Evolutionary conservation across 768 basidiomycete genomes (phyloP), one percentile per base, ranked within the genome.

Genomic region (Kwoniella pini): DNA sequence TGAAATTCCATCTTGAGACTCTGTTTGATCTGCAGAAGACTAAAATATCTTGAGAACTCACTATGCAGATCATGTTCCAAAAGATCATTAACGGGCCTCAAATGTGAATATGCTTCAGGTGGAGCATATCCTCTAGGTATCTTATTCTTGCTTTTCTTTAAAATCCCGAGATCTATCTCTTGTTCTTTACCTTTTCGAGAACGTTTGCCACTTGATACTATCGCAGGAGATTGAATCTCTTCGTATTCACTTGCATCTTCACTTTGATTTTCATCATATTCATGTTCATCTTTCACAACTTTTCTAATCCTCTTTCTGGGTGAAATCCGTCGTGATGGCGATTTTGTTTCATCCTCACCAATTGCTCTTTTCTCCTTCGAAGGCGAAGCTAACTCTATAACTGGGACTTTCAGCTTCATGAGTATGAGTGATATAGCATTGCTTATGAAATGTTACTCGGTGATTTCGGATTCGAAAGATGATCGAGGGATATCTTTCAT

Each of bases 61-160:
- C 88, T 81, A 54, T 89, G 86, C 1, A 90, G 81, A 22, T 80
- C 82, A 28, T 79, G 69, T 19, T 75, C 72, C 13, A 89, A 68
- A 67, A 83, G 77, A 71, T 90, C 88, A 1, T 80, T 80, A 11
- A 89, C 66, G 12, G 69, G 74, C 19, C 79, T 77, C 12, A 87
- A 78, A 74, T 87, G 83, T 0, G 82, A 79, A 68, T 84, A 85
- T 12, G 72, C 75, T 48, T 84, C 84, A 1, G 85, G 85, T 2
- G 79, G 77, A 9, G 84, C 83, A 64, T 83, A 83, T 12, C 80
- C 79, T 52, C 81, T 65, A 12, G 75, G 72, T 42, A 64, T 64
- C 61, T 76, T 76, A 15, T 27, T 33, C 48, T 57, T 44, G 4
- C 45, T 36, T 57, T 57, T 57, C 44, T 7, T 24, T 30, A 9